Conservation (phyloP, 192 early-diverging fungal species). For the Entomortierella parvispora region DNA sequence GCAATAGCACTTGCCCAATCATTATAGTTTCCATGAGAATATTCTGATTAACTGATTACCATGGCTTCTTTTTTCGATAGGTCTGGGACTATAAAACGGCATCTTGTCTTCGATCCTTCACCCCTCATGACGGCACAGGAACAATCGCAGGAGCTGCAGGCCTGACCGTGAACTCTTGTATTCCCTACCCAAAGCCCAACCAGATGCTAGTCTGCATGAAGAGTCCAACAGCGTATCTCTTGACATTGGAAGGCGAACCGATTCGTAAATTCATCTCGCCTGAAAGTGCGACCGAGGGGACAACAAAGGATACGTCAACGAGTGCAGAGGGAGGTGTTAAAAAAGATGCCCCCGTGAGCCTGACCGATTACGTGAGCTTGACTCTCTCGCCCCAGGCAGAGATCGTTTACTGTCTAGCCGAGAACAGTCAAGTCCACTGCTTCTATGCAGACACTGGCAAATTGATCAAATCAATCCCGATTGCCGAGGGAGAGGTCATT, state of each 20-base stretch:
- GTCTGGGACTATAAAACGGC: slow-evolving; percentile 92
- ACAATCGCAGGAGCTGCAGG: slow-evolving; percentile 61
- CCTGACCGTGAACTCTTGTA: slow-evolving; percentile 66
- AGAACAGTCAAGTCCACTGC: slow-evolving; percentile 73
- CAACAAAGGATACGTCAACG: slow-evolving; percentile 20
- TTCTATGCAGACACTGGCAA: slow-evolving; percentile 74
- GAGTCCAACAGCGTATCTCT: slow-evolving; percentile 75
- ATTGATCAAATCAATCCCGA: slow-evolving; percentile 53
- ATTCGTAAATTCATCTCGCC: slow-evolving; percentile 60
- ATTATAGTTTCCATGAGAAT: no score
- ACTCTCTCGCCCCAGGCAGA: slow-evolving; percentile 82
- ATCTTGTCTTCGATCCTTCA: slow-evolving; percentile 70
- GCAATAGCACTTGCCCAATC: background rate
- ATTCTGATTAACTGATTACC: no score
- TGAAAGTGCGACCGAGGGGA: slow-evolving; percentile 49
- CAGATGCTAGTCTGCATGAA: slow-evolving; percentile 84
- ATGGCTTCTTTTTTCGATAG: slow-evolving; percentile 37
- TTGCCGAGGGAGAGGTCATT: slow-evolving; percentile 74
- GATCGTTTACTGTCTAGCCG: slow-evolving; percentile 81
- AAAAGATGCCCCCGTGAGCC: slow-evolving; percentile 29
- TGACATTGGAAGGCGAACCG: slow-evolving; percentile 72
- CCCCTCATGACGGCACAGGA: slow-evolving; percentile 61
- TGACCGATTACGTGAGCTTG: slow-evolving; percentile 50
- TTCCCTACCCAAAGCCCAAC: slow-evolving; percentile 71
- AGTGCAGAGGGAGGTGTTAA: slow-evolving; percentile 18